Evolutionary conservation across 1,139 yeast genomes (phyloP), one percentile per base, ranked within the genome.

Genomic region (Meyerozyma smithsonii): DNA sequence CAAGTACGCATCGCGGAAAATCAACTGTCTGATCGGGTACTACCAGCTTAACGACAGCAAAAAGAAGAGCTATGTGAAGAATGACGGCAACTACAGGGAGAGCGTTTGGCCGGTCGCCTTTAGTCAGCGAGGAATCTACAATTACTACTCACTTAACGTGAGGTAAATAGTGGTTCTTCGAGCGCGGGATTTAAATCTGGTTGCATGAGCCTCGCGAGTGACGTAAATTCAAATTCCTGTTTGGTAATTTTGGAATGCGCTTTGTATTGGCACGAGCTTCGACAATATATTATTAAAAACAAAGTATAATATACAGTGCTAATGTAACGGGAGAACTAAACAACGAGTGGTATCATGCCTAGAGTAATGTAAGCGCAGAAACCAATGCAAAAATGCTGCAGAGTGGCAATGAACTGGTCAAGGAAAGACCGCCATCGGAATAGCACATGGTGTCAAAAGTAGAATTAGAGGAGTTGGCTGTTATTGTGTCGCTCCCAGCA

Each of bases 101-200:
- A 69, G 65, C 40, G 71, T 74, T 8, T 82, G 85, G 76, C 89
- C 89, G 0, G 79, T 74, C 36, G 79, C 79, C 44, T 72, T 72
- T 45, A 63, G 73, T 47, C 87, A 83, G 56, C 65, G 89, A 39
- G 90, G 90, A 1, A 80, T 83, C 43, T 83, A 82, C 56, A 80
- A 81, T 52, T 83, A 83, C 54, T 83, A 83, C 53, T 77, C 75
- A n/a, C 57, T 72, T 39, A 72, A 72, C 48, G 62, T 71, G 26
- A 66, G 64, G 48, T 66, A 46, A 50, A 28, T 16, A 10, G 14
- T n/a, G 8, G 8, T 12, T 14, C 4, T 14, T 14, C 16, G 6
- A 20, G 6, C 24, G 25, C 5, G 10, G 25, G n/a, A n/a, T n/a
- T n/a, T n/a, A n/a, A n/a, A n/a, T n/a, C n/a, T n/a, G n/a, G n/a